Evolutionary conservation across 2,329 filamentous ascomycete genomes (phyloP).

Genomic region (Blastomyces emzantsi): DNA sequence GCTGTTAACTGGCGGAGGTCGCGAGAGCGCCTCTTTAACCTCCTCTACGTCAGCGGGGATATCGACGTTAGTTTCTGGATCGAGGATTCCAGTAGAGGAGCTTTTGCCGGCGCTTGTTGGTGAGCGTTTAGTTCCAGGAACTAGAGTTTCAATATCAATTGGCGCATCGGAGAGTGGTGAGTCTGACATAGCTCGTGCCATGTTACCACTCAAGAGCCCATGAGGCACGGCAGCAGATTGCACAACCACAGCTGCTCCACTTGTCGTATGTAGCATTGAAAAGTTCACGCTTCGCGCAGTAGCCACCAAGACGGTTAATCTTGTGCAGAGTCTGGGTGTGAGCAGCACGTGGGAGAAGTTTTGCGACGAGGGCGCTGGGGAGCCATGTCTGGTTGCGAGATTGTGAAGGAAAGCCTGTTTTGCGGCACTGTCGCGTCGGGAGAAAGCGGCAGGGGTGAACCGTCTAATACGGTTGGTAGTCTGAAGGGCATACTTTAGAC

Average conservation of each 20-base stretch:
- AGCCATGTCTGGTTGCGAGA: slow-evolving; percentile 5
- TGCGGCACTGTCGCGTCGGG: not conserved
- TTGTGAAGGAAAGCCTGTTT: not conserved
- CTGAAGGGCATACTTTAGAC: slow-evolving; percentile 1
- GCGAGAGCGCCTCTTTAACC: slow-evolving; percentile 48
- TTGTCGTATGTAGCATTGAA: not conserved
- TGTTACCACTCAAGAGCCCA: not conserved
- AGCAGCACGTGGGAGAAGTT: not conserved
- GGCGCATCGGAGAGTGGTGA: slow-evolving; percentile 7
- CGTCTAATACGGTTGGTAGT: not conserved
- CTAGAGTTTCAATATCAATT: not conserved
- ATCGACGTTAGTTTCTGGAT: slow-evolving; percentile 49
- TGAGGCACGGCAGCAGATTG: not conserved
- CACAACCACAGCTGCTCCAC: not conserved
- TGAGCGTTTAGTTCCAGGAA: not conserved
- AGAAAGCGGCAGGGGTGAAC: not conserved
- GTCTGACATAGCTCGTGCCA: not conserved
- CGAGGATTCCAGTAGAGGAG: slow-evolving; percentile 20
- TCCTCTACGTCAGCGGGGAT: slow-evolving; percentile 47
- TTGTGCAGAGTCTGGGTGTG: not conserved
- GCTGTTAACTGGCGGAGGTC: slow-evolving; percentile 73
- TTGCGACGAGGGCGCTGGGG: not conserved
- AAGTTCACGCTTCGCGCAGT: not conserved
- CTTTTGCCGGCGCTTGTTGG: slow-evolving; percentile 5
- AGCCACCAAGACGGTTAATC: not conserved